Evolutionary conservation across 164 flowering plant species (phyloP).

Genomic region (Warburgia ugandensis): DNA sequence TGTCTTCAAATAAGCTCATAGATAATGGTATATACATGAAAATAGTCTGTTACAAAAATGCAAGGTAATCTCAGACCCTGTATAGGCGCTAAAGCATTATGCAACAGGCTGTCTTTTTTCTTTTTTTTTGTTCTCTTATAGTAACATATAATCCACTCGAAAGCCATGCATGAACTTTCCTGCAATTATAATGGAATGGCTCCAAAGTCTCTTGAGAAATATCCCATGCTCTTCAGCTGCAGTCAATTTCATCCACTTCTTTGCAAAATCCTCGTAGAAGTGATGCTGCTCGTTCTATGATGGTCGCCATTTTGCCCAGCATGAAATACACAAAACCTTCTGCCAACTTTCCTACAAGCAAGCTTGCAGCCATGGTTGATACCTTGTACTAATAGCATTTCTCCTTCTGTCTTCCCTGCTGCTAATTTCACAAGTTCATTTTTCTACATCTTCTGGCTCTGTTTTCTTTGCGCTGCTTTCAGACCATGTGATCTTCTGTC

Average conservation of each 20-base stretch:
- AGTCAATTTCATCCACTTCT: not conserved
- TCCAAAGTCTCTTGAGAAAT: conserved; percentile 1
- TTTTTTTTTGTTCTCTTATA: too few relatives aligned
- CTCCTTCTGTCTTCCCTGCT: not conserved
- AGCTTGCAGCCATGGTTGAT: not conserved
- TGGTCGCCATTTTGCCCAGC: not conserved
- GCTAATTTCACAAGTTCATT: not conserved
- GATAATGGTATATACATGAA: too few relatives aligned
- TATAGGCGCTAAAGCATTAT: too few relatives aligned
- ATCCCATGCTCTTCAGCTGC: conserved; percentile 23
- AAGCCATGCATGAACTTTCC: too few relatives aligned
- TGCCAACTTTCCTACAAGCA: not conserved
- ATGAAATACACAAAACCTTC: not conserved
- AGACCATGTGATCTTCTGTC: too few relatives aligned
- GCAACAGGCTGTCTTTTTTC: too few relatives aligned
- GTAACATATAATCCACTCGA: too few relatives aligned
- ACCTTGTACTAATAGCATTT: not conserved
- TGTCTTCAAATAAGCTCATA: too few relatives aligned
- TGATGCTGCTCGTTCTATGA: not conserved
- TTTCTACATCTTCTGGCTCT: too few relatives aligned
- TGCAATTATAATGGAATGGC: not conserved
- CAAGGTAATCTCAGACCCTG: too few relatives aligned
- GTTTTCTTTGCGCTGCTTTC: too few relatives aligned
- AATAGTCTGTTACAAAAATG: too few relatives aligned
- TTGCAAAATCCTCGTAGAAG: not conserved